Evolutionary conservation across 176 grass and related monocot genomes (phyloP).

Genomic region (Lolium rigidum): DNA sequence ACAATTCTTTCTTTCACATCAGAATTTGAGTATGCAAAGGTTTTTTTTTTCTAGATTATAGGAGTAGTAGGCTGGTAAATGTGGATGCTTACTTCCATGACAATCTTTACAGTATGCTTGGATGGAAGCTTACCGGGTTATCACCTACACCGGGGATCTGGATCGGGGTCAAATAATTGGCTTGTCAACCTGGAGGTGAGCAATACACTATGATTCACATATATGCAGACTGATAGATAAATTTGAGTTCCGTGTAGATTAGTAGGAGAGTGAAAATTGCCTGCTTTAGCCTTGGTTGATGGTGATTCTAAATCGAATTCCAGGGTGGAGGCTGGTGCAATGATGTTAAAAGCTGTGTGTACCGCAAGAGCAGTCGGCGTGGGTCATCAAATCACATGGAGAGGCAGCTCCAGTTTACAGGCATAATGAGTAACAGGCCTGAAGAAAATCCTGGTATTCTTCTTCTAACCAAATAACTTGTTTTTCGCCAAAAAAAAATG

Average conservation of each 20-base stretch:
- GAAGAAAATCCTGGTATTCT: constrained; percentile 91
- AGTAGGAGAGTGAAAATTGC: constrained; percentile 1
- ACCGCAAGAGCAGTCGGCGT: constrained; percentile 64
- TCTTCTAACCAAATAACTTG: constrained; percentile 3
- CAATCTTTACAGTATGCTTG: constrained; percentile 77
- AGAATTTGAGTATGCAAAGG: not conserved
- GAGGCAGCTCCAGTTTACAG: constrained; percentile 68
- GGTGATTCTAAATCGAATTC: constrained; percentile 34
- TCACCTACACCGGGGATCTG: constrained; percentile 84
- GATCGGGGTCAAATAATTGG: constrained; percentile 93
- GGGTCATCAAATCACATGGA: constrained; percentile 90
- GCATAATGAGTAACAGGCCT: constrained; percentile 79
- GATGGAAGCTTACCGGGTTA: constrained; percentile 95
- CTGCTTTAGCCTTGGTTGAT: constrained; percentile 29
- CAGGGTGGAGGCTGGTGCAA: constrained; percentile 98
- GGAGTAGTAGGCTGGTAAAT: not conserved
- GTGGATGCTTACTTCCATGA: not conserved
- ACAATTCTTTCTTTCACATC: not conserved
- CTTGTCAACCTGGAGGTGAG: constrained; percentile 90
- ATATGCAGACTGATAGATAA: not conserved
- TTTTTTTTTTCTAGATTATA: not conserved
- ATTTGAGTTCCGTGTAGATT: constrained; percentile 8
- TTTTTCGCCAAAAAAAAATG: not conserved
- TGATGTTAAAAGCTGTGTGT: constrained; percentile 60
- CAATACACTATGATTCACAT: constrained; percentile 1